Evolutionary conservation across 148 eudicot genomes (phyloP), one percentile per base, ranked within the genome.

Genomic region (Silene latifolia): DNA sequence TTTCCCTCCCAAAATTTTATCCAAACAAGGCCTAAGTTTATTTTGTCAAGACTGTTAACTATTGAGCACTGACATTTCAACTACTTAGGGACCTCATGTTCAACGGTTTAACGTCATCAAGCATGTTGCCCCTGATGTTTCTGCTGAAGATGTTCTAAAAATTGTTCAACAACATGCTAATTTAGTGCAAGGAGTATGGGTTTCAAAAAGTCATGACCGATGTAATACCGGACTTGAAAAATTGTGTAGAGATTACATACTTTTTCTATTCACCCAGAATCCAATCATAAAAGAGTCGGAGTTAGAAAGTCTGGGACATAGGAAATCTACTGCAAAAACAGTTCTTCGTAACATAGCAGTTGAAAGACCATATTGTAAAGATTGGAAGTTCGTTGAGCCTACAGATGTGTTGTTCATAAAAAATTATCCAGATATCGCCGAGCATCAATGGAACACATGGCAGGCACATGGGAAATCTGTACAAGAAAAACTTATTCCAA

Each of bases 131-230:
- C 90, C 92, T 56, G 81, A 84, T 74, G 80, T 81, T 27, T 53
- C 90, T 57, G 82, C 76, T 53, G 90, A 87, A 80, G 92, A 83
- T 63, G 79, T 92, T 81, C 79, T 95, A 63, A 78, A 23, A 69
- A 79, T 82, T 46, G 82, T 95, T 72, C 82, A 82, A 81, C 75
- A 83, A 72, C 66, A 69, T 76, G 93, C 91, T 81, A 62, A 44
- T 67, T 83, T 95, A 82, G 88, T 95, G 63, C 98, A 95, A 82
- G 98, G 98, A 46, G 80, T 84, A 9, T 95, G 98, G 98, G 91
- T 92, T 73, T 83, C 86, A 35, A 95, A 86, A 82, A 83, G 86
- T 65, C 3, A 60, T 2, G 64, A 86, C 64, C 79, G 86, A 63
- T 35, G 65, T 78, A 80, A 77, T 67, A 77, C 5, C 0, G 84